Evolutionary conservation across 495 filamentous ascomycete species (phyloP), one percentile per base, ranked within the genome.

Genomic region (Talaromyces wortmannii): DNA sequence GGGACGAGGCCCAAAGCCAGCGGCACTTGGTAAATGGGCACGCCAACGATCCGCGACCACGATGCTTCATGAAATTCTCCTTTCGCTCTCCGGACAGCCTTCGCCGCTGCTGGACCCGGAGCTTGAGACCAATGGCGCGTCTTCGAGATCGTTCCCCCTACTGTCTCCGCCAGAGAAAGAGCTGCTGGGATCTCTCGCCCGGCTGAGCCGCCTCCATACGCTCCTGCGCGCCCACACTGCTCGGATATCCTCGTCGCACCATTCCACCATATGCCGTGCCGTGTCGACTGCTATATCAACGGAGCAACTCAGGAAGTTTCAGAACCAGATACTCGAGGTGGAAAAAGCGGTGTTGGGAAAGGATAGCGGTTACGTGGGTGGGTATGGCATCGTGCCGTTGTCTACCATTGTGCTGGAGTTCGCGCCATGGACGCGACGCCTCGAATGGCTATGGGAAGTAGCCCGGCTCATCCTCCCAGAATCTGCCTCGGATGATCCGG

Each of bases 11-110:
- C 23, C 36, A 40, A 40, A 40, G 36, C 8, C 36, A 16, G 36
- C 30, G 31, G 31, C 12, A 11, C 40, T 15, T 13, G 43, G 23
- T 30, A 29, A 44, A 30, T 45, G 42, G 15, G 30, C 6, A 23
- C 2, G 31, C 5, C 3, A 30, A 33, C 10, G n/a, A 15, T 4
- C 43, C 45, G 13, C 31, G 7, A 15, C 52, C n/a, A 78, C 67
- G 70, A 97, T 97, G 92, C 87, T 97, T 64, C 92, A 97, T 77
- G 94, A 98, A 74, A 86, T 98, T 71, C 81, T 98, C 61, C 86
- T 98, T 66, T 89, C 89, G 64, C 86, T 98, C 67, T 94, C 91
- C 59, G 92, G 92, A 51, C 89, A 96, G 72, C 86, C 90, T 29
- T 97, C 92, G 53, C 84, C 91, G 46, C 83, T 97, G 61, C 87